These are phyloP conservation scores for California macrophylla DNA, from an alignment of 441 rosid species.

Conservation along the genomic window DNA sequence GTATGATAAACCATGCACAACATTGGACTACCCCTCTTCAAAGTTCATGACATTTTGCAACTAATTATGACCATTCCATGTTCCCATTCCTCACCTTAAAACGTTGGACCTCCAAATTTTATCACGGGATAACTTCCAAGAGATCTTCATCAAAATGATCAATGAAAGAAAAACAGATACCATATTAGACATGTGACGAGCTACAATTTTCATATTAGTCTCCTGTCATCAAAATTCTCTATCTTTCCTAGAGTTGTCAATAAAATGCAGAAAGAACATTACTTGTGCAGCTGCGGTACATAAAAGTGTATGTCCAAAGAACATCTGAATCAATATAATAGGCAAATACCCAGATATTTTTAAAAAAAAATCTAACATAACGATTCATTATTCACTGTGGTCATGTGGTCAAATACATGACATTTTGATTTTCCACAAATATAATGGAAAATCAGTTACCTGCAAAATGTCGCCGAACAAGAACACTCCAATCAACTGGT, in stretches of 20 bases:
- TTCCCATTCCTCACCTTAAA: not conserved
- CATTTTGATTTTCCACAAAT: not conserved
- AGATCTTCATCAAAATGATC: not conserved
- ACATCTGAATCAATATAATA: not conserved
- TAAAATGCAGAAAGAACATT: not conserved
- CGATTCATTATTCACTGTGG: not conserved
- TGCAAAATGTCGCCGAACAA: slow-evolving; percentile 79
- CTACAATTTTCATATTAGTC: not conserved
- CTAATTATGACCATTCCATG: not conserved
- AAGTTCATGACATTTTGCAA: not conserved
- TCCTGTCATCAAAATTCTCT: not conserved
- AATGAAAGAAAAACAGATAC: not conserved
- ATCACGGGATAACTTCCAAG: not conserved
- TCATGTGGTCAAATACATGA: slow-evolving; percentile 1
- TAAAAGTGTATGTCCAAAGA: not conserved
- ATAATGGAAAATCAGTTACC: slow-evolving; percentile 33
- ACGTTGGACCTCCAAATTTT: not conserved
- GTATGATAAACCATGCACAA: not conserved
- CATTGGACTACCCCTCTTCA: not conserved
- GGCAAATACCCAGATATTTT: not conserved
- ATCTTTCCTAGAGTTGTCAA: not conserved
- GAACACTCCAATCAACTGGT: slow-evolving; percentile 78
- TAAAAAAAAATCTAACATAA: not conserved
- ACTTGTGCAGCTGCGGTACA: not conserved
- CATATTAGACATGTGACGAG: not conserved